These are phyloP conservation scores for Chlorella sp. DNA, from an alignment of 139 green algal species.

Conservation along the genomic window DNA sequence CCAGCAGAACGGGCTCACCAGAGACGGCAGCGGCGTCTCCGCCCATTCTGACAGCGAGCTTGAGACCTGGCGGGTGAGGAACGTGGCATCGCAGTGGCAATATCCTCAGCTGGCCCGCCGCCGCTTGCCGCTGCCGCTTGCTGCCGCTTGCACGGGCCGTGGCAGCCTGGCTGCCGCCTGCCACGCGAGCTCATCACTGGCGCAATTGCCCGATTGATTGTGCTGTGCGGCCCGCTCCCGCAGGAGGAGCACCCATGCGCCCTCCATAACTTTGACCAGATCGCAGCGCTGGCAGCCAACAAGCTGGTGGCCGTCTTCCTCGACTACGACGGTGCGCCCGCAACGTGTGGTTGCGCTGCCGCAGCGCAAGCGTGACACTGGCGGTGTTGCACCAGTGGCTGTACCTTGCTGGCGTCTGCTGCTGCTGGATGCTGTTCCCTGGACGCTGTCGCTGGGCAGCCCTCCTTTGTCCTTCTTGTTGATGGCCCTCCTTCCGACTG, in stretches of 20 bases:
- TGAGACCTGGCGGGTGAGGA: slow-evolving; percentile 26
- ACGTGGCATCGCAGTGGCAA: background rate
- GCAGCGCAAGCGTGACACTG: too few relatives aligned
- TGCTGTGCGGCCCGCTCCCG: background rate
- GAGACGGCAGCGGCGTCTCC: slow-evolving; percentile 15
- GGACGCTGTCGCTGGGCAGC: too few relatives aligned
- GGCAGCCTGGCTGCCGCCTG: background rate
- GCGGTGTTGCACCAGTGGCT: too few relatives aligned
- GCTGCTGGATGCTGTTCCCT: background rate
- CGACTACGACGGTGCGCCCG: slow-evolving; percentile 91
- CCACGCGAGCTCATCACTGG: background rate
- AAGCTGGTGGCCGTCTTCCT: slow-evolving; percentile 94
- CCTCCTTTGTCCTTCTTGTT: background rate
- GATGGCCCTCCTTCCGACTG: background rate
- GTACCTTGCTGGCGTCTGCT: background rate
- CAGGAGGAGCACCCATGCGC: slow-evolving; percentile 75
- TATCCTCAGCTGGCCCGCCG: background rate
- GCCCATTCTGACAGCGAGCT: background rate
- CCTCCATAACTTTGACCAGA: slow-evolving; percentile 61
- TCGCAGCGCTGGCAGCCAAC: slow-evolving; percentile 53
- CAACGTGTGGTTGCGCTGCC: too few relatives aligned
- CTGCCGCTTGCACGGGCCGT: background rate
- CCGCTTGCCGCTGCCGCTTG: background rate
- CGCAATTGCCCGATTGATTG: too few relatives aligned
- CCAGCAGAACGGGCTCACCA: background rate